Base-by-base conservation (phyloP, 2,329 filamentous ascomycete genomes). In the Ceratocystis harringtonii region DNA sequence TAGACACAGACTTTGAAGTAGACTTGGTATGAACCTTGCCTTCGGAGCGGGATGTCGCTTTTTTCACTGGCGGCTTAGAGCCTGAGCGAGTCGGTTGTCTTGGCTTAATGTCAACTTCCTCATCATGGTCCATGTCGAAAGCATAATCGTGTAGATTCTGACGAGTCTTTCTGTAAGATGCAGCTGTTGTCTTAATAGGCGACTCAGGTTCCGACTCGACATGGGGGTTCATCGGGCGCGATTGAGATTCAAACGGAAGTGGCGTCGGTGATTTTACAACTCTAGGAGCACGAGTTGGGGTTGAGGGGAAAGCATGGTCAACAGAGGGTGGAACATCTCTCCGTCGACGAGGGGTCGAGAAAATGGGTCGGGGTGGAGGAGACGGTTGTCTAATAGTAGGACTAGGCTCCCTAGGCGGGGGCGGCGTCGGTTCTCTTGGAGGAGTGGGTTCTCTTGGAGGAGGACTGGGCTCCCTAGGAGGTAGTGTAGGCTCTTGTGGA, bases 381-480 rank as follows among this genome's bases (percentile, higher is more conserved):
- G 62, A 62, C 15, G 44, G n/a, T 32, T 58, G 61, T 45, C 41
- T 61, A 45, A 17, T 8, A 76, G 19, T 75, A 76, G 17, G 75
- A 70, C 63, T 74, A 15, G 50, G 71, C n/a, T 72, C 69, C 36
- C 19, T 8, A 1, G 22, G 60, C 6, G 52, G 30, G 7, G 62
- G 69, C 6, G 66, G 65, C 22, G 43, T 61, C 17, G 10, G 60
- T 41, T 61, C 57, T 65, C 5, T 50, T 43, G 63, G 68, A 22
- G 71, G 70, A 48, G 68, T 58, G 8, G 72, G 19, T 4, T 41
- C 10, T 41, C 36, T 41, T 41, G 69, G 71, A 62, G 75, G 74
- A 41, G 75, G 75, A 7, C 73, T 75, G 4, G 74, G 71, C 15
- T 72, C 70, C 44, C 69, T 70, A 62, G 74, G 74, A 32, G 75